Conservation (phyloP, 2,329 filamentous ascomycete species). For the Ceratocystis lukuohia region DNA sequence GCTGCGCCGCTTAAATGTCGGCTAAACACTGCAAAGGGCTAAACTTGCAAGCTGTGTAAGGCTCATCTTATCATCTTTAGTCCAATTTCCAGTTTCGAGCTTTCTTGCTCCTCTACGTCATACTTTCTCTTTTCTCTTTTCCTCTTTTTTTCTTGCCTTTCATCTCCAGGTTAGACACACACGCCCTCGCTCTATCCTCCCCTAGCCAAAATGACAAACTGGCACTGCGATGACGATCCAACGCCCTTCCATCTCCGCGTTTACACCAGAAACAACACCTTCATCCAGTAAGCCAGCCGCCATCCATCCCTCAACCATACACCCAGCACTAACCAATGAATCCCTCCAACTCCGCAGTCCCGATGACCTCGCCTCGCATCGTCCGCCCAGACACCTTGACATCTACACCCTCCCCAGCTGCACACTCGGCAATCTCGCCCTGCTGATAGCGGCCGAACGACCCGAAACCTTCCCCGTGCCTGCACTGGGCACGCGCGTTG, state of each 20-base stretch:
- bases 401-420: slow-evolving; percentile 81
- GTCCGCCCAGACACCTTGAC: slow-evolving; percentile 53
- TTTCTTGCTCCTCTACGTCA: slow-evolving; percentile 1
- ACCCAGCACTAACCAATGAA: background rate
- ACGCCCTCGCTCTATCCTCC: too few relatives aligned
- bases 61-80: too few relatives aligned
- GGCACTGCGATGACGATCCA: slow-evolving; percentile 28
- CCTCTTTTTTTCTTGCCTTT: too few relatives aligned
- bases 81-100: too few relatives aligned
- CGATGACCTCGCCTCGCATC: slow-evolving; percentile 51
- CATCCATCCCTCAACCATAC: background rate
- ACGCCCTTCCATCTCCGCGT: slow-evolving; percentile 76
- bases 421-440: slow-evolving; percentile 66
- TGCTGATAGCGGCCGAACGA: slow-evolving; percentile 54
- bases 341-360: slow-evolving; percentile 34
- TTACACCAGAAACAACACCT: slow-evolving; percentile 63
- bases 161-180: too few relatives aligned
- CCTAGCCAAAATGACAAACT: slow-evolving; percentile 21
- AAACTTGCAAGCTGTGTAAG: background rate
- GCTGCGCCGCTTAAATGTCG: slow-evolving; percentile 8
- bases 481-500: slow-evolving; percentile 68
- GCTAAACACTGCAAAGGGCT: background rate
- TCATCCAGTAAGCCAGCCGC: slow-evolving; percentile 46
- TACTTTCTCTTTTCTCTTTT: background rate
- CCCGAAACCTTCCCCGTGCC: slow-evolving; percentile 58